phyloP scores from a whole-genome alignment of 2,329 filamentous ascomycete species.

The Trichocomaceae sp. region DNA sequence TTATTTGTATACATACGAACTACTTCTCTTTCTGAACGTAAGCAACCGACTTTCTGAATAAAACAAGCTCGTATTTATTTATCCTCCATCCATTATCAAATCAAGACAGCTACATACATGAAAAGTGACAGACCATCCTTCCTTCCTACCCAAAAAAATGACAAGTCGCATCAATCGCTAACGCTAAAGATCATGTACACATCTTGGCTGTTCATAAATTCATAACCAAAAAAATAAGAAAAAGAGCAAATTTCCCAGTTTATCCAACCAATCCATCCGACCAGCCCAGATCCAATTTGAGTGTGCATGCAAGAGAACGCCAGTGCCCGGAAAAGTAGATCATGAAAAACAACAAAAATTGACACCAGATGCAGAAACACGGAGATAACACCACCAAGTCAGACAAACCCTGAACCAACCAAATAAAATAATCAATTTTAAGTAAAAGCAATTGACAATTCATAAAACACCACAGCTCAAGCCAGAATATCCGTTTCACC shows the following conservation, averaged over 20 bases:
- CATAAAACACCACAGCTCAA: no score
- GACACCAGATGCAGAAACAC: background rate
- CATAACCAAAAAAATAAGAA: background rate
- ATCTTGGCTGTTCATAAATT: background rate
- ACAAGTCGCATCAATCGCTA: conserved; percentile 8
- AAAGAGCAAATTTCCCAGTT: conserved; percentile 1
- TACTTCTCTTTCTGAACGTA: no score
- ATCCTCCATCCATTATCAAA: background rate
- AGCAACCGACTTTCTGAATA: no score
- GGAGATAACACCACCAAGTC: background rate
- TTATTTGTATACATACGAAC: background rate
- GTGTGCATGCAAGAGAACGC: background rate
- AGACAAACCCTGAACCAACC: background rate
- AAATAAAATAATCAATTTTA: no score
- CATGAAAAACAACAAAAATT: background rate
- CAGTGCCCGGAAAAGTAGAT: background rate
- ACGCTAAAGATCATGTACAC: conserved; percentile 6
- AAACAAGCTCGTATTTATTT: background rate
- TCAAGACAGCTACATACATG: background rate
- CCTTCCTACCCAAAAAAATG: conserved; percentile 11
- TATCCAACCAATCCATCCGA: background rate
- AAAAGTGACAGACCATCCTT: conserved; percentile 16
- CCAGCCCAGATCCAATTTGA: background rate
- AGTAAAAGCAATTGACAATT: no score
- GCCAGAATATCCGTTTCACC: background rate